Evolutionary conservation across 1,284 basidiomycete genomes (phyloP).

Genomic region (Fistulina hepatica): DNA sequence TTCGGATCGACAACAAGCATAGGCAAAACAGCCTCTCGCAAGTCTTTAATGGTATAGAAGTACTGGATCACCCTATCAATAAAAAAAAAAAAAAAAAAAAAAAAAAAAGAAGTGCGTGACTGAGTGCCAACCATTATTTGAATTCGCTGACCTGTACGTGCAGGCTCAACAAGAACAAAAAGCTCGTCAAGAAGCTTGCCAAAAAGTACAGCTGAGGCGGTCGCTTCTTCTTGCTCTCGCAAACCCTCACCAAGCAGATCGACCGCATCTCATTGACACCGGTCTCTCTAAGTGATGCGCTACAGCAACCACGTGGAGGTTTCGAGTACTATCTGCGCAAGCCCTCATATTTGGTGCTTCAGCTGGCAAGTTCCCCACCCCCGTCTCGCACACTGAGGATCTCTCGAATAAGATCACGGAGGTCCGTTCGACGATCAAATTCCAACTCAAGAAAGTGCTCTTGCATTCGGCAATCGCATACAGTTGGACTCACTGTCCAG

Average conservation of each 20-base stretch:
- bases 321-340: not conserved
- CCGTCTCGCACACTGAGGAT: conserved; percentile 90
- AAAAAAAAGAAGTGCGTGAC: conserved; percentile 83
- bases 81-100: too few species aligned
- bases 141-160: not conserved
- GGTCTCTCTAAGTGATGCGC: conserved; percentile 94
- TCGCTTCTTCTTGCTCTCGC: conserved; percentile 97
- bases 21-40: conserved; percentile 67
- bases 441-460: conserved; percentile 99
- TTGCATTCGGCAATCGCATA: conserved; percentile 98
- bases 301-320: not conserved
- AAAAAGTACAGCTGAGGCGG: conserved; percentile 99
- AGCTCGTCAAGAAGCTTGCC: conserved; percentile 99
- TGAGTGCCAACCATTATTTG: not conserved
- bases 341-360: not conserved
- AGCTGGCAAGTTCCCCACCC: conserved; percentile 99
- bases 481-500: too few species aligned
- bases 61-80: conserved; percentile 61
- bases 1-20: conserved; percentile 47
- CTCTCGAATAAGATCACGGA: conserved; percentile 87
- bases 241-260: conserved; percentile 98
- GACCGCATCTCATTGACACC: conserved; percentile 98
- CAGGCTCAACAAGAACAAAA: conserved; percentile 99
- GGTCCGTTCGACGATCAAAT: conserved; percentile 98
- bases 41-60: conserved; percentile 88